A percentile compares a stretch with the other conserved stretches of the same genome.
Evolutionary conservation across 108 stramenopile genomes (phyloP).

Genomic region (Phaeodactylum tricornutum): DNA sequence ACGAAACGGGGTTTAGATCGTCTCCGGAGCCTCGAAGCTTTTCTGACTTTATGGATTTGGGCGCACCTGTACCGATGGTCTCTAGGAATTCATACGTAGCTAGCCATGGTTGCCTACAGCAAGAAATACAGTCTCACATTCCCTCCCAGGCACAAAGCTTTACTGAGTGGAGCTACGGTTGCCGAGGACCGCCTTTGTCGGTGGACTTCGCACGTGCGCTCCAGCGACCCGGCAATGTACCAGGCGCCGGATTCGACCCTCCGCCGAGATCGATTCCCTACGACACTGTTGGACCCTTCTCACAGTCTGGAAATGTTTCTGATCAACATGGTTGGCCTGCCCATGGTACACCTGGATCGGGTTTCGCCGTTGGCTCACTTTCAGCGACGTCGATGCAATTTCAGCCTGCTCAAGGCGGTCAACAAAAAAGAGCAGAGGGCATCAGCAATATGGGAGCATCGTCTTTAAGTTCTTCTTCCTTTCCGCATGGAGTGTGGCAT

Average conservation of each 20-base stretch:
- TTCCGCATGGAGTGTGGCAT: too few relatives aligned
- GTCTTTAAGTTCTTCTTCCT: too few relatives aligned
- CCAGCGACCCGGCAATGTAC: conserved; percentile 75
- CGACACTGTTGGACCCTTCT: neutral
- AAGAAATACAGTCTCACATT: neutral
- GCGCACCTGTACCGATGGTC: neutral
- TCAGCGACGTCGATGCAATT: neutral
- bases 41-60: neutral
- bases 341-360: too few relatives aligned
- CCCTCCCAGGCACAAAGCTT: neutral
- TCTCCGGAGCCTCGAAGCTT: neutral
- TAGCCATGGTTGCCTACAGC: neutral
- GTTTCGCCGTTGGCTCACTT: neutral
- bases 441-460: neutral
- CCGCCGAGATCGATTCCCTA: neutral
- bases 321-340: too few relatives aligned
- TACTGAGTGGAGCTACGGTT: conserved; percentile 6
- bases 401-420: neutral
- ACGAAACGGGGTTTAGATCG: too few relatives aligned
- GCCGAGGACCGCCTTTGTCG: conserved; percentile 28
- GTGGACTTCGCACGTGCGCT: conserved; percentile 61
- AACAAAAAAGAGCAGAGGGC: neutral
- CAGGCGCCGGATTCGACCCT: conserved; percentile 14
- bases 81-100: neutral
- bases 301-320: too few relatives aligned